Evolutionary conservation across 176 grass and related monocot genomes (phyloP).

Genomic region (Aegilops umbellulata): DNA sequence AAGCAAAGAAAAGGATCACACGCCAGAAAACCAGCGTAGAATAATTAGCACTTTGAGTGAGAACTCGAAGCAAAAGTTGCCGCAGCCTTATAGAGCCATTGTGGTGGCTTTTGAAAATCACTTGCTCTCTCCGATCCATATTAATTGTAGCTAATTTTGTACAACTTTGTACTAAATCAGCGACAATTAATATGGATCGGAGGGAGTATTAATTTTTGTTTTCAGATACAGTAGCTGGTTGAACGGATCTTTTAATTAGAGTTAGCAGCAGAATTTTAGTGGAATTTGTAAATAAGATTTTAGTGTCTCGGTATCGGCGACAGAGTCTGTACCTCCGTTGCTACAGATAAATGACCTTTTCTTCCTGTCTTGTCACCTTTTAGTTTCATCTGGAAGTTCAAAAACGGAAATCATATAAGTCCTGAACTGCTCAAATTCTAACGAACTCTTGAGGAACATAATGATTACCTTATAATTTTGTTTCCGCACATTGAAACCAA

Average conservation of each 20-base stretch:
- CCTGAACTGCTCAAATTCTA: neutral
- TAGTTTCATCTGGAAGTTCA: constrained; percentile 72
- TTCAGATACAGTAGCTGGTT: neutral
- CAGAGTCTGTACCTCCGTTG: constrained; percentile 57
- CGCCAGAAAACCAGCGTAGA: neutral
- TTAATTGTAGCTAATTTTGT: no score
- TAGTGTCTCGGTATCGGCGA: neutral
- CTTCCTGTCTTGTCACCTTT: constrained; percentile 95
- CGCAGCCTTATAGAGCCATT: neutral
- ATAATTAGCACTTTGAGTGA: neutral
- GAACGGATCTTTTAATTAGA: neutral
- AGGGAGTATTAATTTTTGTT: neutral
- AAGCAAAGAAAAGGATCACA: neutral
- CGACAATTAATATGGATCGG: no score
- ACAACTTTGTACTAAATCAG: no score
- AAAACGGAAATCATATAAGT: neutral
- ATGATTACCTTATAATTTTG: constrained; percentile 88
- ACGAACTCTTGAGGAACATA: neutral
- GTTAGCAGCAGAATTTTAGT: neutral
- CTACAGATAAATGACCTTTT: constrained; percentile 92
- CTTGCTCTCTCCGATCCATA: no score
- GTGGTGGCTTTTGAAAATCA: neutral
- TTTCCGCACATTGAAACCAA: constrained; percentile 97
- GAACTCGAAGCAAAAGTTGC: neutral
- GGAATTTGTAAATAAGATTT: no score